Base-by-base conservation (phyloP, 1,139 yeast species). In the Protomyces inundatus region DNA sequence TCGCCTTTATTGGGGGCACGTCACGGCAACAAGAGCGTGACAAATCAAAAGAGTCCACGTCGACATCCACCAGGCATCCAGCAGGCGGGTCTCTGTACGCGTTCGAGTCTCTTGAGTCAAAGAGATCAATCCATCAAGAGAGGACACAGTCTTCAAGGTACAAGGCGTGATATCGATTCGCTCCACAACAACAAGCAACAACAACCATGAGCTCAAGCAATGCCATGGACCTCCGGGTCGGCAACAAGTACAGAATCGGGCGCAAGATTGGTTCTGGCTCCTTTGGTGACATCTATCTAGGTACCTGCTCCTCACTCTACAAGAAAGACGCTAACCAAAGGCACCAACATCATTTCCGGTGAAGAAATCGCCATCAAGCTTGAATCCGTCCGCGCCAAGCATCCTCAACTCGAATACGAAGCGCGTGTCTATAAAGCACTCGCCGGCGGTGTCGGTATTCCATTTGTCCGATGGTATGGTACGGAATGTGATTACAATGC, bases 191-290 rank as follows among this genome's bases (percentile, higher is more conserved):
- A 23, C 23, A 23, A 23, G 23, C 23, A 23, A 23, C 23, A 23
- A 40, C 6, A 10, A 39, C 14, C 39, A 58, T 58, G 62, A 37
- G 56, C 30, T 39, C 56, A 4, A 50, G 54, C 36, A 32, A 33
- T 35, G 62, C 62, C 32, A 58, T 58, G 48, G 62, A 58, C 56
- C 48, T 58, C 45, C 32, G 62, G 33, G 62, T 93, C 60, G 98
- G 98, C 61, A 89, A 95, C 78, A 93, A 91, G 78, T 93, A 87
- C 77, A 84, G 97, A 67, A 87, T 93, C 72, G 97, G 97, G 57
- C 87, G 97, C 69, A 93, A 93, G 78, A 93, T 93, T 71, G 98
- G 98, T 14, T 86, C 95, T 58, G 98, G 98, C 30, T 91, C 98
- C 6, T 93, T 93, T 75, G 98, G 98, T 67, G 98, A 93, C 74